Percentiles rank a stretch among this genome's conserved stretches.
These are phyloP conservation scores for Arabidopsis hybrid DNA, from an alignment of 441 rosid genomes.

Conservation along the genomic window DNA sequence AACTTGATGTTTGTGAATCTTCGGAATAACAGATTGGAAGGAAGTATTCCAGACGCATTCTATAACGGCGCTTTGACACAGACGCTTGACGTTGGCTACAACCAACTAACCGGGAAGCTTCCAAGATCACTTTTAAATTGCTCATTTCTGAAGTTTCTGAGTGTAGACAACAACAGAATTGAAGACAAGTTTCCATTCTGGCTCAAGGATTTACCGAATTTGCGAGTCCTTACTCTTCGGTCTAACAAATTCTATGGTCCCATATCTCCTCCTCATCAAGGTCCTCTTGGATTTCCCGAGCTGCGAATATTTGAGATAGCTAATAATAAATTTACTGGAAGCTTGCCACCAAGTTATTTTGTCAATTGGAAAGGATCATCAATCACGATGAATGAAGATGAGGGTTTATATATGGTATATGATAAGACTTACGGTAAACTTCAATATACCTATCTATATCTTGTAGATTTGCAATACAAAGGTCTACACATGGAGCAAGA, in stretches of 20 bases:
- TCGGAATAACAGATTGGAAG: slow-evolving; percentile 48
- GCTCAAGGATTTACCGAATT: slow-evolving; percentile 45
- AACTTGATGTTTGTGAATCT: slow-evolving; percentile 42
- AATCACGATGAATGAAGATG: neutral
- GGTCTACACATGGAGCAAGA: slow-evolving; percentile 1
- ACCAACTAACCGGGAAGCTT: slow-evolving; percentile 46
- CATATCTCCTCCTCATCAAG: slow-evolving; percentile 34
- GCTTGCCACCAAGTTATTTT: slow-evolving; percentile 31
- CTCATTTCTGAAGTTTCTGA: slow-evolving; percentile 43
- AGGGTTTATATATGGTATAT: slow-evolving; percentile 1
- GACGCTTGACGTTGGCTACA: slow-evolving; percentile 51
- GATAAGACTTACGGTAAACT: no score
- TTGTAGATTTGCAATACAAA: slow-evolving; percentile 22
- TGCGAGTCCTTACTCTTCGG: slow-evolving; percentile 59
- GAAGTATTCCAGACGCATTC: slow-evolving; percentile 42
- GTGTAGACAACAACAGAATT: slow-evolving; percentile 50
- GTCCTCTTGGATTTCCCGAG: slow-evolving; percentile 42
- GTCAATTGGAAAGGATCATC: slow-evolving; percentile 51
- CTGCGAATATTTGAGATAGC: slow-evolving; percentile 69
- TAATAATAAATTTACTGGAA: slow-evolving; percentile 18
- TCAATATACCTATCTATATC: rapidly evolving
- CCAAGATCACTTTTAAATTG: slow-evolving; percentile 59
- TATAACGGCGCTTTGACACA: neutral
- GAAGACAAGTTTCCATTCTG: slow-evolving; percentile 60
- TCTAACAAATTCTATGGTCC: slow-evolving; percentile 53